Conservation (phyloP, 2,329 filamentous ascomycete species). For the Paraphaeosphaeria sporulosa region DNA sequence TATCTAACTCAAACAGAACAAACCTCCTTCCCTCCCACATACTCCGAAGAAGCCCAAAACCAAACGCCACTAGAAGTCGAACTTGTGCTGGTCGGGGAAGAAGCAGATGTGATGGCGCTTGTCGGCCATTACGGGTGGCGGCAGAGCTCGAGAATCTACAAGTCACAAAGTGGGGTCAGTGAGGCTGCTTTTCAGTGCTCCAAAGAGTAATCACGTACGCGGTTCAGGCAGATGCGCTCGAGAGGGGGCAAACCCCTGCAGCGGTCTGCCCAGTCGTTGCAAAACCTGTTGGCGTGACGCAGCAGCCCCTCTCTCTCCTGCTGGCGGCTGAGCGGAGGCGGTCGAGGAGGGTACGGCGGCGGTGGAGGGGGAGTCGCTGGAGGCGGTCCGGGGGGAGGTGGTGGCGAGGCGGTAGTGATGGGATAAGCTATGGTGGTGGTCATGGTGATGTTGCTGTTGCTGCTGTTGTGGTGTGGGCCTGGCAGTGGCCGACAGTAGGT, state of each 20-base stretch:
- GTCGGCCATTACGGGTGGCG: slow-evolving; percentile 60
- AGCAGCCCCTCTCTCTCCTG: background rate
- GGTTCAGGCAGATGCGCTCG: background rate
- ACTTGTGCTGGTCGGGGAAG: slow-evolving; percentile 88
- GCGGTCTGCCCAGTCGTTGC: background rate
- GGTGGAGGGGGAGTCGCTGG: too few relatives aligned
- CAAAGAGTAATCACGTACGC: background rate
- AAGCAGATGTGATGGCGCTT: slow-evolving; percentile 96
- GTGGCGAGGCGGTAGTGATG: background rate
- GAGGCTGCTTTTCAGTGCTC: background rate
- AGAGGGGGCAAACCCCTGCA: background rate
- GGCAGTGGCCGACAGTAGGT: background rate
- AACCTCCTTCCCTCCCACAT: background rate
- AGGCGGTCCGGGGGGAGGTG: too few relatives aligned
- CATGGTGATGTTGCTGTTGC: background rate
- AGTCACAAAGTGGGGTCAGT: background rate
- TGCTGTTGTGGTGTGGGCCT: background rate
- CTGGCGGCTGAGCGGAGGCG: background rate
- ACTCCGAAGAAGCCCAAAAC: background rate
- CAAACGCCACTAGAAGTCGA: slow-evolving; percentile 80
- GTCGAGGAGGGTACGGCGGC: background rate
- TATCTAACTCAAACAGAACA: background rate
- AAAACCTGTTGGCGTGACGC: background rate
- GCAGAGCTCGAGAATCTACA: background rate
- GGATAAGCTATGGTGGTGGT: background rate